Evolutionary conservation across 116 monocot genomes (phyloP), one percentile per base, ranked within the genome.

Genomic region (Iris pallida): DNA sequence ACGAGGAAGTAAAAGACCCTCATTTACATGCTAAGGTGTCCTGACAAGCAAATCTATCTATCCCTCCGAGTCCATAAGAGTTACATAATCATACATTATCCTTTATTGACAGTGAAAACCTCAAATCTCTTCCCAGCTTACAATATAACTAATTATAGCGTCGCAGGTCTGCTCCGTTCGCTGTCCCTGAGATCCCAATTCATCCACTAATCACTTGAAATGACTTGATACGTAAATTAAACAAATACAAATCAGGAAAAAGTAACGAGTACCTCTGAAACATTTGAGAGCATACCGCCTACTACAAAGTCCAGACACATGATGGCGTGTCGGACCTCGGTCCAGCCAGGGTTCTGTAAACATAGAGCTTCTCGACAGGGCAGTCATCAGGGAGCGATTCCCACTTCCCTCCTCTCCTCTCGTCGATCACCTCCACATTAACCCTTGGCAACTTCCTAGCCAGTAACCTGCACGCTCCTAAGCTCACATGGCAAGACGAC

Each of bases 351-450:
- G 96, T 92, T 51, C 96, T 72, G 74, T 96, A 96, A 54, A 96
- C 73, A 64, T 92, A 96, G 18, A 96, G 73, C 85, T 92, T 96
- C 69, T 96, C 92, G 1, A 96, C 89, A 8, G 45, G 57, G 46
- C 73, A 66, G 59, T 83, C 83, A 71, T 96, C 82, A 3, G 82
- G 72, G 64, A 74, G 68, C 11, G 63, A 75, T 7, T 83, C 78
- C 59, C 62, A 55, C 0, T 70, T 20, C 40, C 76, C 72, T 59
- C 58, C 59, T 43, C 60, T 59, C 70, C 76, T 76, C 67, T 96
- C 96, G 16, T 89, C 79, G 16, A 96, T 96, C 42, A 91, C 76
- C 79, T 96, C 96, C 56, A 96, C 91, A 71, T 83, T 91, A 13
- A 96, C 77, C 55, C 75, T 59, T 0, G 89, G 89, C 92, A 92